phyloP scores from a whole-genome alignment of 306 rosid genomes.

The Dalbergia oliveri region DNA sequence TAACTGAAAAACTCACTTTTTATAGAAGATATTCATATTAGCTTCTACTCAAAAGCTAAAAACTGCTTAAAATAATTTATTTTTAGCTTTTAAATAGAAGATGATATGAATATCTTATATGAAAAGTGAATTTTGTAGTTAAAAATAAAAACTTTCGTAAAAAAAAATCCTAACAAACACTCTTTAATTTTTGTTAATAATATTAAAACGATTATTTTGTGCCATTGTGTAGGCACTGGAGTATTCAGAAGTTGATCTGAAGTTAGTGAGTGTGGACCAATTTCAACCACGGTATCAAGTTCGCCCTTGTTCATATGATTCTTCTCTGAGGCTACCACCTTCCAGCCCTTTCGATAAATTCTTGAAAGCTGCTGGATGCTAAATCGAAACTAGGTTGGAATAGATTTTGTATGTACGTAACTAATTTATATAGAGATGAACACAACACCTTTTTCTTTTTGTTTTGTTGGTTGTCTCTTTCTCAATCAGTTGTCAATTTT shows the following conservation, averaged over 20 bases:
- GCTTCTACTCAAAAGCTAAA: too few species aligned
- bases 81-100: too few species aligned
- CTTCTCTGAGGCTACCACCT: slow-evolving; percentile 80
- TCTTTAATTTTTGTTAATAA: not conserved
- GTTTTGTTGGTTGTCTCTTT: slow-evolving; percentile 25
- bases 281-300: slow-evolving; percentile 56
- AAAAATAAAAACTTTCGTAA: too few species aligned
- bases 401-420: slow-evolving; percentile 33
- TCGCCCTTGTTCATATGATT: slow-evolving; percentile 58
- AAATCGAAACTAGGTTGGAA: slow-evolving; percentile 14
- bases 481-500: slow-evolving; percentile 42
- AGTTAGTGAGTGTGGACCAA: slow-evolving; percentile 56
- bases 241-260: slow-evolving; percentile 58
- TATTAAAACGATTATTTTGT: slow-evolving; percentile 23
- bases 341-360: slow-evolving; percentile 92
- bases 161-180: too few species aligned
- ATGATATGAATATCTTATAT: too few species aligned
- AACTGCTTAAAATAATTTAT: too few species aligned
- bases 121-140: too few species aligned
- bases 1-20: too few species aligned
- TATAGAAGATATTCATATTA: too few species aligned
- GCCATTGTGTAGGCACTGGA: slow-evolving; percentile 60
- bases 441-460: not conserved
- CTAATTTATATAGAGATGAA: slow-evolving; percentile 30
- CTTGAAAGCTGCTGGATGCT: slow-evolving; percentile 93